Base-by-base conservation (phyloP, 495 filamentous ascomycete species). In the Amniculicola lignicola region DNA sequence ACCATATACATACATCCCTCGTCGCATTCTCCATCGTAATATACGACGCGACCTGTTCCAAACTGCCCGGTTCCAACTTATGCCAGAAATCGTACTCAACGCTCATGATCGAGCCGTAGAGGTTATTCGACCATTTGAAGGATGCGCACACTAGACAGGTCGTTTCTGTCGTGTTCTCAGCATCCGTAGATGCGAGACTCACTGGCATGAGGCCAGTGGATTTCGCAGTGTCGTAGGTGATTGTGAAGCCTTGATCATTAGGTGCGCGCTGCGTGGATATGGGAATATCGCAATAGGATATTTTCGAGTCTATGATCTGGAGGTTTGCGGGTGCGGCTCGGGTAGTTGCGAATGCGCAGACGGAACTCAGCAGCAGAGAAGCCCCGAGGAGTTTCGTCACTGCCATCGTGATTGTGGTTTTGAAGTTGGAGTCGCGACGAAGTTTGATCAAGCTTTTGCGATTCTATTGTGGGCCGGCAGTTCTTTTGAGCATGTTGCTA, bases 51-150 rank as follows among this genome's bases (percentile, higher is more conserved):
- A 45, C 22, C 22, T 45, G 41, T 22, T 45, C 41, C 12, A 45
- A 25, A 5, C 5, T 24, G 10, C 41, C 41, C 11, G 41, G 14
- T 4, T 45, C 14, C 12, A 45, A 16, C 9, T 22, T 6, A 25
- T 45, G 41, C 11, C 21, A 45, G 41, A 45, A 45, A 45, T 45
- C 41, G 21, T 45, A 45, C 5, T 45, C 41, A 5, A 45, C 41
- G 41, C 41, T 45, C 19, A 11, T 19, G 6, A 45, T 16, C 11
- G 25, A 6, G 7, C 14, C 41, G 21, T 22, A 22, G 4, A 5
- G 9, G 41, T 21, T 45, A 22, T 45, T 16, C 4, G 4, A 7
- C 41, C 41, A 45, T 25, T 5, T 11, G 7, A 45, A 12, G 4
- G 18, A 7, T 4, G 41, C 16, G 41, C 41, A 45, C 7, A 45